Base-by-base conservation (phyloP, 2,329 filamentous ascomycete genomes). In the Beauveria medogensis region DNA sequence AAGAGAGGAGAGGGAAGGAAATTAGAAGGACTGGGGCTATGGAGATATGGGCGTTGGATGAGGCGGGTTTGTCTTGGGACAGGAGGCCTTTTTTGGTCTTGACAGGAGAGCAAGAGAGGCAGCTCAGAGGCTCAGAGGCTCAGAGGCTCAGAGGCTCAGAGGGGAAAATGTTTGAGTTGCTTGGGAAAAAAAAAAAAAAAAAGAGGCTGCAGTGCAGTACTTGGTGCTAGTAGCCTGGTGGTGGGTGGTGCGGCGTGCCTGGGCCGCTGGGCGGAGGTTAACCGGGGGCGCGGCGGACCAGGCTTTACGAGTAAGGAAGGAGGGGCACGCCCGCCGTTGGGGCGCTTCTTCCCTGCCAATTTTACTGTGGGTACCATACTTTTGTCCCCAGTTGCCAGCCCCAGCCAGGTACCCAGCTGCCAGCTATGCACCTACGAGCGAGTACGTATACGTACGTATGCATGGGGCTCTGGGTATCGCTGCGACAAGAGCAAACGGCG, bases 21-120 rank as follows among this genome's bases (percentile, higher is more conserved):
- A 54, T 53, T 51, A 60, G 57, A 54, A 54, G 57, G 57, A 53
- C 48, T 47, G 57, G 57, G 57, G 57, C 47, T 59, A 52, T 59
- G 56, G 56, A 44, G 57, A 60, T 47, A 43, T 54, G 48, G 48
- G 40, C 22, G 28, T 46, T 60, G 57, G 40, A 46, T 26, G 57
- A 53, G 48, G 48, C 50, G 40, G 48, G 47, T 60, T 60, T 52
- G 48, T 16, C 34, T 37, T 37, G 34, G 34, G 34, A 37, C 34
- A 12, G 34, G 12, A 37, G 34, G 34, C 30, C 14, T 37, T 37
- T 16, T 16, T 14, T 16, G 34, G 34, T 24, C 34, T 51, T 58
- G 55, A 58, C 46, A 47, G 46, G 9, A 44, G 47, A 41, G 34
- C 34, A 37, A 37, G 34, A 37, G 34, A 37, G 55, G 55, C 55